Evolutionary conservation across 2,329 filamentous ascomycete genomes (phyloP), one percentile per base, ranked within the genome.

Genomic region (Knoxdaviesia capensis): DNA sequence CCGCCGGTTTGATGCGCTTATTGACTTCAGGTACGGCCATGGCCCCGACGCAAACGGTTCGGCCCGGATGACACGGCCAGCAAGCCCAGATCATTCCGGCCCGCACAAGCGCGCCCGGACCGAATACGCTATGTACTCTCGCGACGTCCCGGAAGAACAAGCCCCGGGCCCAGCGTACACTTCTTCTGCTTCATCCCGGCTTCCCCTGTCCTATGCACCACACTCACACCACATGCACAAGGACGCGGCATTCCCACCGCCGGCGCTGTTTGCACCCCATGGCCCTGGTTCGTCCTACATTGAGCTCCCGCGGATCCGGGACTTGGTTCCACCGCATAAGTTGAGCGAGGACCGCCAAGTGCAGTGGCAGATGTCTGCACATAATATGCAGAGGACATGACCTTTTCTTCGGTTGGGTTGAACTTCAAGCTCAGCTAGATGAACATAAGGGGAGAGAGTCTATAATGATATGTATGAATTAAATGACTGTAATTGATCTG

Each of bases 51-150:
- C 20, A 20, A 20, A 20, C 20, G 20, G 20, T 3, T 6, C 54
- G 56, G 31, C 59, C 61, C 1, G 55, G 59, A 39, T 68, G 62
- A 48, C 59, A 6, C 51, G 59, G 1, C 54, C 51, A 47, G 50
- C 44, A 36, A 60, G 49, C 38, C 55, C 59, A 7, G 46, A 51
- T 29, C 39, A 49, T 5, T 51, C 50, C 5, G 51, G 56, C 10
- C 59, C 64, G 29, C 52, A 61, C 46, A 74, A 75, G 55, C 62
- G 69, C 45, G 54, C 65, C 35, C 62, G 65, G 43, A 54, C 67
- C 30, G 61, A 61, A 10, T 66, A 65, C 47, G 63, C 69, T 39
- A 55, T 61, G 37, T 70, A 47, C 34, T 41, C 44, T 6, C 43
- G 20, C 20, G 20, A 20, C 20, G 20, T 20, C 20, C 20, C 20